Evolutionary conservation across 2,329 filamentous ascomycete genomes (phyloP), one percentile per base, ranked within the genome.

Genomic region (Diaporthe capsici): DNA sequence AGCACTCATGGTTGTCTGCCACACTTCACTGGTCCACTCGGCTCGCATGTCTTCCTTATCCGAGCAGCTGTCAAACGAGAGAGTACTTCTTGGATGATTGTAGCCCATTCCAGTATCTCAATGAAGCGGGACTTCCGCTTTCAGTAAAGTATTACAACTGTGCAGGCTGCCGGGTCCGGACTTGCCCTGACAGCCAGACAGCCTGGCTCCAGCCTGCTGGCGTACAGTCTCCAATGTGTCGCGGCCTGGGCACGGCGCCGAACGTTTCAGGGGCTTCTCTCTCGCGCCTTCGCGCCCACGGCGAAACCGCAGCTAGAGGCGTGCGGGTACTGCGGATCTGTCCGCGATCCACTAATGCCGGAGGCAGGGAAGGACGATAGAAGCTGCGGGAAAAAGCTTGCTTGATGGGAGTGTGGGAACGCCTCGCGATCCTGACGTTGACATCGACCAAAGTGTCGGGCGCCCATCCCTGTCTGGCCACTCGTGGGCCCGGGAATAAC

Each of bases 231-330:
- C 63, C 63, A 37, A 25, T 8, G 17, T 39, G 22, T 53, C 31
- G 63, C 44, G 47, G 47, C 5, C 22, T 39, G 31, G 22, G 31
- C 22, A 53, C 31, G 65, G 22, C 65, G 47, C 47, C 65, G 47
- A 68, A 53, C 15, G 65, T 53, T 68, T 53, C 65, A 68, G 65
- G 65, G 65, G 65, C 65, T 25, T 15, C n/a, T 6, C 22, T 31
- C 44, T 68, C 65, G 65, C 65, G 65, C 44, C 44, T 68, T 68
- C 47, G 65, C 65, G 65, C 47, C 65, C 31, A 53, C 65, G 31
- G 47, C 65, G 12, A 68, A 53, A 39, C 65, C 65, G 65, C 22
- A 53, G 47, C 31, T 37, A 53, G 25, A 25, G 47, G 44, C 31
- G 65, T 20, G 65, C 22, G 65, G 65, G 65, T 53, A 37, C 17